phyloP scores from a whole-genome alignment of 1,284 basidiomycete genomes.

The Irpex sp. region DNA sequence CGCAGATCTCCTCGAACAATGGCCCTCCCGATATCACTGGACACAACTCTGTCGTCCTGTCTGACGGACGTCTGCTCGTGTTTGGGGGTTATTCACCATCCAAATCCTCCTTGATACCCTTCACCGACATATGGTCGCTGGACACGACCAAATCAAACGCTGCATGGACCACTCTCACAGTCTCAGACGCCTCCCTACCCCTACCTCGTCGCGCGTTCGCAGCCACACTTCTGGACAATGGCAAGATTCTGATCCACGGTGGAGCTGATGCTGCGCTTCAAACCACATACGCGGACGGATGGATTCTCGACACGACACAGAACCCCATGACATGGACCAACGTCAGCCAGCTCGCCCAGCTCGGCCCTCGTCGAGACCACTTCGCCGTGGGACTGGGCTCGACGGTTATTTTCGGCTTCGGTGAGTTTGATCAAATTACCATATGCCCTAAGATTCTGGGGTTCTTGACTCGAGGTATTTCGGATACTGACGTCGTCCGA shows the following conservation, averaged over 20 bases:
- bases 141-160: conserved; percentile 48
- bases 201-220: conserved; percentile 67
- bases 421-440: conserved; percentile 38
- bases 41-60: conserved; percentile 64
- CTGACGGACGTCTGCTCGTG: conserved; percentile 68
- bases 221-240: conserved; percentile 48
- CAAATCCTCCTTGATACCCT: conserved; percentile 43
- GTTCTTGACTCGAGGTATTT: too few relatives aligned
- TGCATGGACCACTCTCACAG: conserved; percentile 48
- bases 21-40: conserved; percentile 70
- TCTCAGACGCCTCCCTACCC: conserved; percentile 44
- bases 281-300: conserved; percentile 63
- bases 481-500: conserved; percentile 3
- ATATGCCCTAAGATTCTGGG: neutral
- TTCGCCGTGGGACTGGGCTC: conserved; percentile 59
- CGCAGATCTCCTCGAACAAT: conserved; percentile 45
- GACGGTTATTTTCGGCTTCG: conserved; percentile 74
- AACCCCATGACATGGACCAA: conserved; percentile 54
- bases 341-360: conserved; percentile 45
- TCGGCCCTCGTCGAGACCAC: conserved; percentile 70
- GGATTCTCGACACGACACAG: conserved; percentile 64
- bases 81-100: conserved; percentile 70
- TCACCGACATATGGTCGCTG: conserved; percentile 61
- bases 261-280: conserved; percentile 63
- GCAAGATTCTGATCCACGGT: conserved; percentile 71